phyloP scores from a whole-genome alignment of 2,329 filamentous ascomycete species.

The Fusarium sp. region DNA sequence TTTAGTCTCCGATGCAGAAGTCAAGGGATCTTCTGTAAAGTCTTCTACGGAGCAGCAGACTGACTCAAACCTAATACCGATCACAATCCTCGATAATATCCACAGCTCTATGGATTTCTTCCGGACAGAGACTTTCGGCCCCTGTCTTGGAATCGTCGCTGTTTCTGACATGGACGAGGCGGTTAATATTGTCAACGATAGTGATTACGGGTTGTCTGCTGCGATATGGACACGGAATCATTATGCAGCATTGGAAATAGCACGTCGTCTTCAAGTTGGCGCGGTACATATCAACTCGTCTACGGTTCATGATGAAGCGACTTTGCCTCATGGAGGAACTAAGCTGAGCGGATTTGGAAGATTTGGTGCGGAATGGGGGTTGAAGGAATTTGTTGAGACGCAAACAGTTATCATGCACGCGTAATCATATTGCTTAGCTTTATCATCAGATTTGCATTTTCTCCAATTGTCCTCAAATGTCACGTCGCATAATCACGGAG shows the following conservation, averaged over 20 bases:
- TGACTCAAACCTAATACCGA: not conserved
- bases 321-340: not conserved
- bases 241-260: not conserved
- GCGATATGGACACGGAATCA: not conserved
- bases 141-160: not conserved
- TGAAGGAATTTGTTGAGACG: not conserved
- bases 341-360: not conserved
- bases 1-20: not conserved
- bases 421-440: not conserved
- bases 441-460: not conserved
- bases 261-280: not conserved
- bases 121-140: not conserved
- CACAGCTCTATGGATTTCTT: not conserved
- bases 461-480: fast-evolving
- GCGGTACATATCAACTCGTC: not conserved
- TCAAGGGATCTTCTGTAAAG: not conserved
- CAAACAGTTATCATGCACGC: not conserved
- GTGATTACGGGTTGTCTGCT: not conserved
- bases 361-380: not conserved
- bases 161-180: not conserved
- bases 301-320: not conserved
- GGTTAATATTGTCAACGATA: not conserved
- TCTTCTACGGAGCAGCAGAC: fast-evolving
- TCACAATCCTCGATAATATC: not conserved
- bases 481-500: fast-evolving